Conservation (phyloP, 2,329 filamentous ascomycete genomes). For the Pseudopyricularia cyperi region DNA sequence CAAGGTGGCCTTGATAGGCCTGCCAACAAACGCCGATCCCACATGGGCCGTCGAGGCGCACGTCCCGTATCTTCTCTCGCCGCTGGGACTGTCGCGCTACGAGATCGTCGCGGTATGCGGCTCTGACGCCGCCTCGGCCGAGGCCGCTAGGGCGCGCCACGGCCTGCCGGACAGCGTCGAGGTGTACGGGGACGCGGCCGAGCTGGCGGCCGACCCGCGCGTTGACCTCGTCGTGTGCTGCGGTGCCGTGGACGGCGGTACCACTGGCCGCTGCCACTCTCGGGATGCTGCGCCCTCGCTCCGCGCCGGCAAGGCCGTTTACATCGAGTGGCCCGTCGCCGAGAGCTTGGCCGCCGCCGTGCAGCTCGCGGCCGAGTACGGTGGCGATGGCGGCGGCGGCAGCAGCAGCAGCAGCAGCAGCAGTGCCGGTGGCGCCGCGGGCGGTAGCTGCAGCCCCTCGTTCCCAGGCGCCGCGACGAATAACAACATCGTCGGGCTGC, state of each 20-base stretch:
- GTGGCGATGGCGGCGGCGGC: background rate
- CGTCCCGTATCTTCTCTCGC: conserved; percentile 43
- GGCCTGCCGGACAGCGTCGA: conserved; percentile 24
- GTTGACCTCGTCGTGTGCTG: conserved; percentile 42
- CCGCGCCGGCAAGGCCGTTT: conserved; percentile 37
- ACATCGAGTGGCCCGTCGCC: conserved; percentile 46
- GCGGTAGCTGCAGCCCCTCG: background rate
- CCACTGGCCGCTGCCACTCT: conserved; percentile 35
- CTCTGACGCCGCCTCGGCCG: conserved; percentile 29
- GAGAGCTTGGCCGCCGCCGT: conserved; percentile 24
- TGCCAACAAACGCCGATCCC: conserved; percentile 5
- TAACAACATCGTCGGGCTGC: conserved; percentile 34
- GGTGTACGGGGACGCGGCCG: conserved; percentile 35
- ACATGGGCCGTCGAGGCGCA: conserved; percentile 25
- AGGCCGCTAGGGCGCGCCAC: conserved; percentile 27
- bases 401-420: background rate
- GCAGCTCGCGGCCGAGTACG: conserved; percentile 22
- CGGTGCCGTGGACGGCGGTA: conserved; percentile 20
- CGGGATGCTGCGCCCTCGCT: conserved; percentile 30
- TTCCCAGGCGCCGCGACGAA: conserved; percentile 14
- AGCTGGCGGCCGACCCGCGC: conserved; percentile 31
- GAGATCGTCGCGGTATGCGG: conserved; percentile 39
- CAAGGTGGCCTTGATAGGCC: conserved; percentile 5
- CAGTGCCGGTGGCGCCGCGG: background rate
- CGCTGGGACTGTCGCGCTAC: conserved; percentile 26